Percentiles rank a stretch among this genome's conserved stretches.
phyloP scores from a whole-genome alignment of 108 stramenopile species.

The Parmales sp. region DNA sequence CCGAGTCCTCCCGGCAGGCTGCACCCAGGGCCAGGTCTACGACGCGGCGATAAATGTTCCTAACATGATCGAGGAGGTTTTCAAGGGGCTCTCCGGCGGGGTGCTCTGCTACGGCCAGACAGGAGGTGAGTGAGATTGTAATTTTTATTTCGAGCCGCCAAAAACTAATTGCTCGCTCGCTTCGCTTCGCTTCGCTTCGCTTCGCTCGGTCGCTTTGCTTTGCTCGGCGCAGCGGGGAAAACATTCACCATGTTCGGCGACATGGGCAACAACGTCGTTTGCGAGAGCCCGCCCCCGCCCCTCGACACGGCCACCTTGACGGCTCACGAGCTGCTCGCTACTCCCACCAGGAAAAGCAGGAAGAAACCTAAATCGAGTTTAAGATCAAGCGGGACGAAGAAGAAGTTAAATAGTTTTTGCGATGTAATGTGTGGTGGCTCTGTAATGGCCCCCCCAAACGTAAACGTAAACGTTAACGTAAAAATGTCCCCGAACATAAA shows the following conservation, averaged over 20 bases:
- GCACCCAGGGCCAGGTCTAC: background rate
- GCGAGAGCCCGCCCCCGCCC: background rate
- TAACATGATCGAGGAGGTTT: background rate
- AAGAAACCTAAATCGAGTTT: background rate
- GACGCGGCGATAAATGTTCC: background rate
- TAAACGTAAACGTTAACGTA: too few species aligned
- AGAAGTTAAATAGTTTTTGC: background rate
- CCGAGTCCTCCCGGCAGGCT: background rate
- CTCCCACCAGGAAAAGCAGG: background rate
- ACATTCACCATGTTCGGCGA: constrained; percentile 10
- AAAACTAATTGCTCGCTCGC: too few species aligned
- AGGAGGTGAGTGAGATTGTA: too few species aligned
- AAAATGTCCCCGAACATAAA: too few species aligned
- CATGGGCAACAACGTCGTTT: background rate
- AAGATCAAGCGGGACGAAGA: background rate
- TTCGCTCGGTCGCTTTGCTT: too few species aligned
- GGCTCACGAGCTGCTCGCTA: background rate
- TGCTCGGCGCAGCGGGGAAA: too few species aligned
- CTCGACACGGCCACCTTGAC: background rate
- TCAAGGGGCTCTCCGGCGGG: constrained; percentile 1
- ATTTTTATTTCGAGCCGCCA: too few species aligned
- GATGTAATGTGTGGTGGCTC: too few species aligned
- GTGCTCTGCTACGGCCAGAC: constrained; percentile 4
- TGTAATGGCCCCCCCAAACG: too few species aligned
- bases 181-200: too few species aligned